Conservation (phyloP, 2,329 filamentous ascomycete species). For the Elsinoe australis region DNA sequence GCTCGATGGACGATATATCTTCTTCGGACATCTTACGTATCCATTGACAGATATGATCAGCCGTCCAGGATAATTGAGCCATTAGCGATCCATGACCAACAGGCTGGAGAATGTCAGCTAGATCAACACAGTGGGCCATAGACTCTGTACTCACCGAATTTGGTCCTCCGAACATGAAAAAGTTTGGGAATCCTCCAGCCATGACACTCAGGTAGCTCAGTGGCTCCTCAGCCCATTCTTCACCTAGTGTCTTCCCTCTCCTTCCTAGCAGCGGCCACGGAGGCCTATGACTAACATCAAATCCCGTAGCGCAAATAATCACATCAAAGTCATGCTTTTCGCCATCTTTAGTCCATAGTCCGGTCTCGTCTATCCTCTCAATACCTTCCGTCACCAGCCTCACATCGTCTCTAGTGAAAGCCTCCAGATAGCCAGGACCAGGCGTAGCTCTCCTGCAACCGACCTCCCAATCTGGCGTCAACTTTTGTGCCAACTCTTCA, state of each 20-base stretch:
- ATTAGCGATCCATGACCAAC: slow-evolving; percentile 26
- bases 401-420: slow-evolving; percentile 55
- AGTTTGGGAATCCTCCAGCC: slow-evolving; percentile 28
- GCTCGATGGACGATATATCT: slow-evolving; percentile 24
- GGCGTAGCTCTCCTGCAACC: slow-evolving; percentile 60
- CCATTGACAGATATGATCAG: slow-evolving; percentile 28
- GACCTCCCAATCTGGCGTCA: slow-evolving; percentile 58
- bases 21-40: slow-evolving; percentile 27
- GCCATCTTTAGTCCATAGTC: slow-evolving; percentile 29
- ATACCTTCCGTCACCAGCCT: slow-evolving; percentile 47
- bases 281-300: slow-evolving; percentile 34
- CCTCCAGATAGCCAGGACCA: slow-evolving; percentile 49
- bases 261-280: slow-evolving; percentile 34
- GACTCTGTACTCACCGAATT: background rate
- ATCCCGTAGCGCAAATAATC: slow-evolving; percentile 42
- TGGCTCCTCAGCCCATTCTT: slow-evolving; percentile 27
- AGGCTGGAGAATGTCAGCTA: slow-evolving; percentile 19
- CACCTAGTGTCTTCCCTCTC: slow-evolving; percentile 23
- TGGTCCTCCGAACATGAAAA: slow-evolving; percentile 25
- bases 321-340: slow-evolving; percentile 29
- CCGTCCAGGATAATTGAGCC: slow-evolving; percentile 19
- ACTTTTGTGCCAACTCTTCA: slow-evolving; percentile 47
- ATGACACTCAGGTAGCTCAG: slow-evolving; percentile 27
- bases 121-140: slow-evolving; percentile 17
- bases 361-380: slow-evolving; percentile 29